Base-by-base conservation (phyloP, 2,329 filamentous ascomycete genomes). In the Colletotrichum sansevieriae region DNA sequence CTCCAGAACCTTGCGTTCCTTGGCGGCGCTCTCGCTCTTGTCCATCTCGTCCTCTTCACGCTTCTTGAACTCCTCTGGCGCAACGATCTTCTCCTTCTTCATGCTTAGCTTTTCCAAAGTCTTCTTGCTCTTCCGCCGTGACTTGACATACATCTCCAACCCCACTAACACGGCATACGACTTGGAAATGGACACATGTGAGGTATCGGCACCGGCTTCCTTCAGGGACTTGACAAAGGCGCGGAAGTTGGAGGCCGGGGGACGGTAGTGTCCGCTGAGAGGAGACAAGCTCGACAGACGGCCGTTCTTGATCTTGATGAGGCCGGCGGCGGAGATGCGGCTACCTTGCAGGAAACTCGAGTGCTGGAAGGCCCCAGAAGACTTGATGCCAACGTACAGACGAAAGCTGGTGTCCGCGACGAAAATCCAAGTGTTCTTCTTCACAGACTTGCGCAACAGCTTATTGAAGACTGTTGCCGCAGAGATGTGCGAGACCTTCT, bases 381-480 rank as follows among this genome's bases (percentile, higher is more conserved):
- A 89, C 76, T 98, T 97, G 82, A 97, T 96, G 55, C 94, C 94
- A 39, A 97, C 89, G 77, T 97, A 97, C 0, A 97, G 83, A 1
- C 92, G 89, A 77, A 95, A 96, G 1, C 88, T 91, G 1, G 93
- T 95, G 79, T 97, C 94, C 25, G 92, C 91, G 8, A 95, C 94
- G 74, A 97, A 98, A 72, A 97, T 97, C 95, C 95, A 97, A 4
- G 92, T 96, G 75, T 95, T 95, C 71, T 94, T 94, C 78, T 90
- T 92, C 44, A 94, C 92, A 0, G 92, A 90, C 71, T 93, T 91
- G 69, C 92, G 88, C 15, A 96, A 84, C 6, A 97, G 83, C 71
- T 92, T 91, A 78, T 96, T 93, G 77, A 95, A 87, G 3, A 97
- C 85, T 1, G 91, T 90, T 0, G 91, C 88, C 1, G 91, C 88